Evolutionary conservation across 352 stramenopile species (phyloP).

Genomic region (Phytophthora pseudosyringae): DNA sequence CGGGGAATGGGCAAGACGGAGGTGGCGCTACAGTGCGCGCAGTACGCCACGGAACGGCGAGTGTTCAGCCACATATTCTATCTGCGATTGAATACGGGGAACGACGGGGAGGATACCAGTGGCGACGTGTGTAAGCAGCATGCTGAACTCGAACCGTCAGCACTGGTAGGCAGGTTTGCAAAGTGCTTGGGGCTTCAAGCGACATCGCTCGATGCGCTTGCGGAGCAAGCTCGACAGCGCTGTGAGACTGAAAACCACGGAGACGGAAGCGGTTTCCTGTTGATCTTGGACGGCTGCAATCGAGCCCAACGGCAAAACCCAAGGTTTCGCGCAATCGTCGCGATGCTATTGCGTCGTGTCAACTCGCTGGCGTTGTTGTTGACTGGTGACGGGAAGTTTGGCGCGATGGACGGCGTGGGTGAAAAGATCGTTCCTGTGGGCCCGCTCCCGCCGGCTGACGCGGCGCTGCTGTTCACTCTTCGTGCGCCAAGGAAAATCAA

Average conservation of each 20-base stretch:
- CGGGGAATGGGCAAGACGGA: slow-evolving; percentile 84
- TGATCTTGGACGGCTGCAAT: slow-evolving; percentile 85
- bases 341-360: slow-evolving; percentile 67
- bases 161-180: slow-evolving; percentile 40
- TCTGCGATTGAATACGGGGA: slow-evolving; percentile 38
- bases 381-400: slow-evolving; percentile 76
- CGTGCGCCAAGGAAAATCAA: slow-evolving; percentile 78
- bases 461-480: slow-evolving; percentile 77
- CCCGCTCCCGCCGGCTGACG: slow-evolving; percentile 65
- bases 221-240: slow-evolving; percentile 57
- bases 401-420: slow-evolving; percentile 77
- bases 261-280: slow-evolving; percentile 55
- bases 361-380: slow-evolving; percentile 67
- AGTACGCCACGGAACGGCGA: slow-evolving; percentile 77
- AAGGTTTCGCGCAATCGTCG: slow-evolving; percentile 53
- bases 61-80: slow-evolving; percentile 84
- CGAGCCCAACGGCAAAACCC: slow-evolving; percentile 47
- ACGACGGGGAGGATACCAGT: slow-evolving; percentile 31
- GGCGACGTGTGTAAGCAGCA: slow-evolving; percentile 10
- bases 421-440: slow-evolving; percentile 83
- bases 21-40: slow-evolving; percentile 74
- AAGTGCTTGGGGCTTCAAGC: slow-evolving; percentile 51
- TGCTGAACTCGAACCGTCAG: slow-evolving; percentile 4
- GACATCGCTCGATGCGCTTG: slow-evolving; percentile 50
- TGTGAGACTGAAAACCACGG: slow-evolving; percentile 34